Base-by-base conservation (phyloP, 1,284 basidiomycete genomes). In the Austroboletus niveus region DNA sequence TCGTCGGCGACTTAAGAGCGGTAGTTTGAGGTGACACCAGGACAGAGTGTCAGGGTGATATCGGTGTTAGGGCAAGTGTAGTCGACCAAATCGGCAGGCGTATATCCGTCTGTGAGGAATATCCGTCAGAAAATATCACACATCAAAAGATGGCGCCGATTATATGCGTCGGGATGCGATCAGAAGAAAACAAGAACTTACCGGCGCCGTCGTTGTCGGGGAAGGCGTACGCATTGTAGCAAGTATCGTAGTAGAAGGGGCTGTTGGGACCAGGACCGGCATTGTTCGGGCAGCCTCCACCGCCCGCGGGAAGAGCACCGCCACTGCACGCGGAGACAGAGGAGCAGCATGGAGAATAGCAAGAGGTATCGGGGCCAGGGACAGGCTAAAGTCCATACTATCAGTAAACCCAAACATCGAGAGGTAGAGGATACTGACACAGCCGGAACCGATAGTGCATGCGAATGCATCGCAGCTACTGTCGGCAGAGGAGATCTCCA, bases 401-500 rank as follows among this genome's bases (percentile, higher is more conserved):
- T 66, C 29, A 62, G 48, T 3, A 36, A 36, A 36, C 12, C 15
- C 8, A 35, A 36, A 36, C 30, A 31, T 2, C 30, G 30, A 29
- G 27, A 29, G 27, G 27, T 11, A 31, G 30, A 5, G 30, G 10
- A 11, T 42, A 49, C 69, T 61, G n/a, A 61, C 60, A 24, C 60
- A 64, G 8, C 62, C 60, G 1, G 62, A 63, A 34, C 45, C 41
- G 35, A 68, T 66, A 5, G 67, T 70, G 34, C 68, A 67, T 17
- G 68, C 66, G 7, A 63, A 72, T 15, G 55, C 54, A 15, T 67
- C 56, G 17, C 67, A 69, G 35, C 50, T 36, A 2, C 15, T 0
- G 32, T 69, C 67, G 1, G 60, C 51, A 0, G 67, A 69, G 14
- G 68, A 69, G 12, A 69, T 72, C 47, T 70, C 14, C 70, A 69